Conservation (phyloP, 257 asterid species). For the Solanum rostratum region DNA sequence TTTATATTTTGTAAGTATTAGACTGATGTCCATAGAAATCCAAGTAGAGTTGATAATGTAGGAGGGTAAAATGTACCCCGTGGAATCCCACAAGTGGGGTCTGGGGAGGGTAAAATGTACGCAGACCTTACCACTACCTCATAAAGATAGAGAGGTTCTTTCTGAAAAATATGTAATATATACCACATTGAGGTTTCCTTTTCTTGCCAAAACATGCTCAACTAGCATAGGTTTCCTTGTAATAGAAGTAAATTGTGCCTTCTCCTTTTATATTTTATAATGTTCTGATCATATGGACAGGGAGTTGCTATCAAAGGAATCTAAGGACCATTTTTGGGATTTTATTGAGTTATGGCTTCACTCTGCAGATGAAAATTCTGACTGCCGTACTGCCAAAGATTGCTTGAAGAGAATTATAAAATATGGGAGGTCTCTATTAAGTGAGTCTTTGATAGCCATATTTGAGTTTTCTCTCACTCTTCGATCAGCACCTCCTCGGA, state of each 20-base stretch:
- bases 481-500: constrained; percentile 95
- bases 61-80: no score
- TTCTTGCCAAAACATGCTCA: not conserved
- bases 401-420: constrained; percentile 61
- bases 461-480: constrained; percentile 94
- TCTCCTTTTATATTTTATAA: not conserved
- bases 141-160: no score
- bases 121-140: no score
- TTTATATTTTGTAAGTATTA: not conserved
- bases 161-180: not conserved
- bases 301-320: constrained; percentile 85
- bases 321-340: constrained; percentile 82
- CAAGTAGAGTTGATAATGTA: not conserved
- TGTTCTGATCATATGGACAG: constrained; percentile 33
- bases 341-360: constrained; percentile 81
- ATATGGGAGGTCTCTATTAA: constrained; percentile 62
- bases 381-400: constrained; percentile 59
- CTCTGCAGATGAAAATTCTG: constrained; percentile 30
- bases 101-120: no score
- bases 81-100: no score
- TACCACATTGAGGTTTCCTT: not conserved
- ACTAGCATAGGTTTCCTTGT: not conserved
- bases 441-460: constrained; percentile 65
- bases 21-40: not conserved
- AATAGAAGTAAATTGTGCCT: not conserved